phyloP scores from a whole-genome alignment of 371 early-diverging fungal genomes.

The Apophysomyces ossiformis region DNA sequence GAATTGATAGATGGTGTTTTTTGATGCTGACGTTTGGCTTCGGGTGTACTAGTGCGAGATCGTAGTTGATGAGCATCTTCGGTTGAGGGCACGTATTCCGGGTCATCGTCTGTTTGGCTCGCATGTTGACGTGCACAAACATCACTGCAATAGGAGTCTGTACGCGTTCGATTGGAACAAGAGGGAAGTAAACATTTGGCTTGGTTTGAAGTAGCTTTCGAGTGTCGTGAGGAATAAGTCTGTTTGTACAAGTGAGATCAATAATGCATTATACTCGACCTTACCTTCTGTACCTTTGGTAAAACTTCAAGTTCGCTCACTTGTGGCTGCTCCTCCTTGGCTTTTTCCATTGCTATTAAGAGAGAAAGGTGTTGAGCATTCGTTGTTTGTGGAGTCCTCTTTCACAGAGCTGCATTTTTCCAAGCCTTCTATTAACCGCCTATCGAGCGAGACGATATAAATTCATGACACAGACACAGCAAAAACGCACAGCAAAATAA shows the following conservation, averaged over 20 bases:
- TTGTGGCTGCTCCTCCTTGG: background rate
- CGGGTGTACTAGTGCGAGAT: conserved; percentile 13
- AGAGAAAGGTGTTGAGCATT: conserved; percentile 1
- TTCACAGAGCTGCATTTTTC: background rate
- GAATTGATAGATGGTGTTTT: conserved; percentile 15
- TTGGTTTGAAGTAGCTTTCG: conserved; percentile 18
- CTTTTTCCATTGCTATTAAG: background rate
- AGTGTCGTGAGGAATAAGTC: conserved; percentile 22
- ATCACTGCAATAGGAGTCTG: conserved; percentile 53
- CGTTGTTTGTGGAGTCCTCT: background rate
- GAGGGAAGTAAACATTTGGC: conserved; percentile 36
- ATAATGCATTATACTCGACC: background rate
- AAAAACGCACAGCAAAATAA: background rate
- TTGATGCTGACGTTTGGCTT: conserved; percentile 12
- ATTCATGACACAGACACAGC: background rate
- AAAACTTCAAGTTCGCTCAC: background rate
- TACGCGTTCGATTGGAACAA: conserved; percentile 42
- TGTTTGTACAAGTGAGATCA: background rate
- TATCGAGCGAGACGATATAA: conserved; percentile 8
- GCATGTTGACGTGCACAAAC: conserved; percentile 37
- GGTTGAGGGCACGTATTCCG: conserved; percentile 15
- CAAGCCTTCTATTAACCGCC: background rate
- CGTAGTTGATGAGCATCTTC: conserved; percentile 6
- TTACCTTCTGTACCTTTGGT: conserved; percentile 9
- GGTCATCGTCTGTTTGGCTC: conserved; percentile 17